phyloP scores from a whole-genome alignment of 2,329 filamentous ascomycete species.

The Colletotrichum ledebouriae region DNA sequence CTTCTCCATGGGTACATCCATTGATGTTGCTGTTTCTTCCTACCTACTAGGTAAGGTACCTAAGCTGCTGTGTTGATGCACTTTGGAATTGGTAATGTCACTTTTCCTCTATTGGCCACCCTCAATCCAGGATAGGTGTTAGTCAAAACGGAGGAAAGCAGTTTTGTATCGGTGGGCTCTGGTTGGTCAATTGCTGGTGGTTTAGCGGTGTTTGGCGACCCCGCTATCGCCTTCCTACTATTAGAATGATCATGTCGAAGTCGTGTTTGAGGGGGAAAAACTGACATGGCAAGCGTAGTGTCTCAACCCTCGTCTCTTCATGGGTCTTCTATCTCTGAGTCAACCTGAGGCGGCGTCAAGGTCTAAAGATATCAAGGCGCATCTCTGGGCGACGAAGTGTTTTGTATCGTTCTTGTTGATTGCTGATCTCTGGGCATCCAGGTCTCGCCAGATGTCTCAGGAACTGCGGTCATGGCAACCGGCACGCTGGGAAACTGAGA shows the following conservation, averaged over 20 bases:
- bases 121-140: conserved; percentile 22
- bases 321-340: not conserved
- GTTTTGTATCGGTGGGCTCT: conserved; percentile 47
- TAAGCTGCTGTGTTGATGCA: too few species aligned
- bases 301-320: conserved; percentile 16
- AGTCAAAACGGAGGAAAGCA: conserved; percentile 37
- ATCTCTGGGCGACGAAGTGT: conserved; percentile 9
- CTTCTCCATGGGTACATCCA: not conserved
- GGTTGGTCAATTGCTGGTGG: conserved; percentile 51
- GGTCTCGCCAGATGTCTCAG: conserved; percentile 35
- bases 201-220: conserved; percentile 35
- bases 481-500: conserved; percentile 22
- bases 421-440: conserved; percentile 34
- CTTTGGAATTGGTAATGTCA: conserved; percentile 5
- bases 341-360: not conserved
- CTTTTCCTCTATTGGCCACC: not conserved
- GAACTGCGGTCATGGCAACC: conserved; percentile 32
- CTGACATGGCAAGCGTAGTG: conserved; percentile 22
- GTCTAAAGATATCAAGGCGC: conserved; percentile 34
- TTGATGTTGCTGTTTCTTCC: not conserved
- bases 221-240: conserved; percentile 24
- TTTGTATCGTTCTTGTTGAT: conserved; percentile 33
- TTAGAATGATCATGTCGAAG: conserved; percentile 16
- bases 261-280: conserved; percentile 21
- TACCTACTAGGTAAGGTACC: too few species aligned